Percentiles rank a stretch among this genome's conserved stretches.
phyloP scores from a whole-genome alignment of 1,284 basidiomycete genomes.

The Porphyrellus sp. region DNA sequence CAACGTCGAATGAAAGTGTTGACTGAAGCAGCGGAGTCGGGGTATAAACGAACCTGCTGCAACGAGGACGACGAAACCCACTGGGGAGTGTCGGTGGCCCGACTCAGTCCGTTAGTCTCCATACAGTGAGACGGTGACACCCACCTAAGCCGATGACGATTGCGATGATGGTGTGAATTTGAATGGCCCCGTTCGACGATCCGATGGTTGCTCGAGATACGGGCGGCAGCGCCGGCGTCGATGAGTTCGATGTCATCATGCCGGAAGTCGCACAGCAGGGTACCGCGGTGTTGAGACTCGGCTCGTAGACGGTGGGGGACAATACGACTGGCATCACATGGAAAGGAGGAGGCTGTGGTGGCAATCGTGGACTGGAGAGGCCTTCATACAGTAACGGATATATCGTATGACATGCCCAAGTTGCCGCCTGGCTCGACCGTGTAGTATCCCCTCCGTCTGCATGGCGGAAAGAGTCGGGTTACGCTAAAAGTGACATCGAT shows the following conservation, averaged over 20 bases:
- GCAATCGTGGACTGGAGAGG: neutral
- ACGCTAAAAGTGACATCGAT: no score
- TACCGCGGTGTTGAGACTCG: no score
- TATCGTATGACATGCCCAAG: neutral
- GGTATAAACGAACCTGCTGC: conserved; percentile 1
- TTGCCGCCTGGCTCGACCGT: neutral
- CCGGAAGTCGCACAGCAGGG: no score
- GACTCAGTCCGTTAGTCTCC: neutral
- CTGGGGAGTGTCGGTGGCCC: neutral
- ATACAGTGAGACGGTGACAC: neutral
- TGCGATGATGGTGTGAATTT: conserved; percentile 9
- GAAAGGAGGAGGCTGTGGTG: neutral
- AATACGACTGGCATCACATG: conserved; percentile 2
- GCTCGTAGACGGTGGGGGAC: neutral
- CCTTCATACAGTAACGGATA: neutral
- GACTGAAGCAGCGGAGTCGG: neutral
- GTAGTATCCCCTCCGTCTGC: neutral
- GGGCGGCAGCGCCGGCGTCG: neutral
- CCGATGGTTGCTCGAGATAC: neutral
- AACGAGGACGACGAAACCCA: conserved; percentile 17
- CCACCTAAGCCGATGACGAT: conserved; percentile 21
- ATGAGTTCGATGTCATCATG: neutral
- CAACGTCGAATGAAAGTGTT: neutral
- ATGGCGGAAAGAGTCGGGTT: neutral
- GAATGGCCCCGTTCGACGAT: conserved; percentile 1